Evolutionary conservation across 116 monocot genomes (phyloP).

Genomic region (Thalassia testudinum): DNA sequence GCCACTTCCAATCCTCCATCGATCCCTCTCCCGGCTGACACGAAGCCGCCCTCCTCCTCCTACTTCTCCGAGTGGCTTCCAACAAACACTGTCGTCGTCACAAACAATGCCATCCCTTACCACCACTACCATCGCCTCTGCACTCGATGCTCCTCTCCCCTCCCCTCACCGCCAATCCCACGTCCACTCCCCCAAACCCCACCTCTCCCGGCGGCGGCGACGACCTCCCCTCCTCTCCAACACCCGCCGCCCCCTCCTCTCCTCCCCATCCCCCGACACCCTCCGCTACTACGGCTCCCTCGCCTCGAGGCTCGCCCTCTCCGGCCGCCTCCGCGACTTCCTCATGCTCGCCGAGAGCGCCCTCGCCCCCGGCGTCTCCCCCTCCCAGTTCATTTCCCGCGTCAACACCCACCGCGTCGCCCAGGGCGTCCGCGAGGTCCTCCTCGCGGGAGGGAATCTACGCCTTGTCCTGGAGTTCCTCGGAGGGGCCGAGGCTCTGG

Average conservation of each 20-base stretch:
- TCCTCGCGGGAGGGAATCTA: slow-evolving; percentile 16
- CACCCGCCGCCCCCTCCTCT: slow-evolving; percentile 16
- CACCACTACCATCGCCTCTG: too few species aligned
- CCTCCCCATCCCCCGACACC: slow-evolving; percentile 4
- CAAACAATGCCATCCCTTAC: too few species aligned
- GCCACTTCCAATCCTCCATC: too few species aligned
- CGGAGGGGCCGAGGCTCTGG: slow-evolving; percentile 24
- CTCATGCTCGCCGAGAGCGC: slow-evolving; percentile 54
- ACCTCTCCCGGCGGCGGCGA: not conserved
- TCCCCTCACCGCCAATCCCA: not conserved
- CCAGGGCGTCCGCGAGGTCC: slow-evolving; percentile 16
- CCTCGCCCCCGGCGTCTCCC: slow-evolving; percentile 19
- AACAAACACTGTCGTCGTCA: too few species aligned
- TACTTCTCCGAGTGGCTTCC: too few species aligned
- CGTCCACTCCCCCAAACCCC: not conserved
- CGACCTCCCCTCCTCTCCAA: slow-evolving; percentile 21
- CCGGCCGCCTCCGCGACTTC: slow-evolving; percentile 44
- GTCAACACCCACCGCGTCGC: slow-evolving; percentile 26
- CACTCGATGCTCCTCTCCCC: not conserved
- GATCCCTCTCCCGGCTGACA: too few species aligned
- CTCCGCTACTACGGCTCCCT: slow-evolving; percentile 56
- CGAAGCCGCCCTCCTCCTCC: too few species aligned
- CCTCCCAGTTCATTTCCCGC: slow-evolving; percentile 28
- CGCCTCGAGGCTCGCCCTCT: slow-evolving; percentile 49
- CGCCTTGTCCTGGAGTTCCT: slow-evolving; percentile 41